Percentiles rank a stretch among this genome's conserved stretches.
These are phyloP conservation scores for Pontederia crassipes DNA, from an alignment of 176 grass and related monocot species.

Conservation along the genomic window DNA sequence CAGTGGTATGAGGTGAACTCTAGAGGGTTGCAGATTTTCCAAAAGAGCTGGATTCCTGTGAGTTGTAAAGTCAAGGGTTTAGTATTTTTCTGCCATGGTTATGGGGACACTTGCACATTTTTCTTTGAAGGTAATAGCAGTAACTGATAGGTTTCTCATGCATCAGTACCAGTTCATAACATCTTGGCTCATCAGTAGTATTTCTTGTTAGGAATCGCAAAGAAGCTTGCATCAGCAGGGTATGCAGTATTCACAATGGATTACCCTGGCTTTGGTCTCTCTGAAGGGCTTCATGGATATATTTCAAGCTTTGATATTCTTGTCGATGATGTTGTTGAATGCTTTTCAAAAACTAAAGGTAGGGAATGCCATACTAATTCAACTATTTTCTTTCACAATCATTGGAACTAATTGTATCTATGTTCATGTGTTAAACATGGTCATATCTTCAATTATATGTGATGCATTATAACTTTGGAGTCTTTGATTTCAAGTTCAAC, in stretches of 20 bases:
- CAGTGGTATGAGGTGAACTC: slow-evolving; percentile 76
- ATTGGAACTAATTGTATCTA: background rate
- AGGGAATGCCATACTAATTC: slow-evolving; percentile 1
- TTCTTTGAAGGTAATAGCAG: slow-evolving; percentile 78
- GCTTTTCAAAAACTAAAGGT: slow-evolving; percentile 76
- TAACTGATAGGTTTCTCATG: slow-evolving; percentile 17
- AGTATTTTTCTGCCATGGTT: slow-evolving; percentile 89
- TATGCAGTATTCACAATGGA: slow-evolving; percentile 86
- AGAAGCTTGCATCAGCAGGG: slow-evolving; percentile 66
- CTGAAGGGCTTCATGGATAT: slow-evolving; percentile 92
- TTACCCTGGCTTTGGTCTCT: slow-evolving; percentile 84
- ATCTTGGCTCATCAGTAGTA: slow-evolving; percentile 5
- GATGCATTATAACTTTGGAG: too few relatives aligned
- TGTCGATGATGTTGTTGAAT: slow-evolving; percentile 50
- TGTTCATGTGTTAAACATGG: too few relatives aligned
- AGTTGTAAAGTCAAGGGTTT: slow-evolving; percentile 51
- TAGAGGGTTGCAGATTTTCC: slow-evolving; percentile 88
- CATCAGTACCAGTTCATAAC: slow-evolving; percentile 5
- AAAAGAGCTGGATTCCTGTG: slow-evolving; percentile 82
- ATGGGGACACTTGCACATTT: slow-evolving; percentile 95
- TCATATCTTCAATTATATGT: too few relatives aligned
- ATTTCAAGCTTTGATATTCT: slow-evolving; percentile 71
- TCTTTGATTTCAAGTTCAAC: too few relatives aligned
- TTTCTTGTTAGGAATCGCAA: slow-evolving; percentile 52
- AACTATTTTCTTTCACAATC: background rate